Base-by-base conservation (phyloP, 306 rosid genomes). In the Spatholobus suberectus region DNA sequence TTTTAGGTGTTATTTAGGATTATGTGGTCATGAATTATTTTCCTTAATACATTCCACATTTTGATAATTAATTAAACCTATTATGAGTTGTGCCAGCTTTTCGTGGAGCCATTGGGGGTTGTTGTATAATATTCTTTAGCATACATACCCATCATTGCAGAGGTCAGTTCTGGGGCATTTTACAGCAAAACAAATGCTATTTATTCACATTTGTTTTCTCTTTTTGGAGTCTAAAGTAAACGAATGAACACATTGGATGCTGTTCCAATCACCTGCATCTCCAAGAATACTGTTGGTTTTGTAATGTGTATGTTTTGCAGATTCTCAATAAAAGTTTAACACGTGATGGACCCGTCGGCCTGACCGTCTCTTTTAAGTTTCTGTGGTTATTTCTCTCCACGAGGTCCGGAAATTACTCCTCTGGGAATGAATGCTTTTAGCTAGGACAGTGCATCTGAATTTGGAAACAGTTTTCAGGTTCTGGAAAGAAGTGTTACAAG, bases 161-260 rank as follows among this genome's bases (percentile, higher is more conserved):
- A 57, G 72, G 57, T 73, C 51, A 62, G 72, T 75, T 67, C n/a
- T 62, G 8, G 69, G 46, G 35, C 34, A 14, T 46, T 46, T 84
- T 75, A 11, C 37, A 59, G 46, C 77, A 51, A 65, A 59, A 57
- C 77, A 51, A 65, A 10, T 66, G 21, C 32, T 70, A 10, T 59
- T 72, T 34, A 9, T 38, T 12, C 58, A 17, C 21, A 11, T 41
- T 6, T 13, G 27, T 66, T 63, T 38, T 54, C 8, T 20, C 4
- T 7, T 58, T 41, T 12, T 40, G 74, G 51, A 18, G 21, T 57
- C 15, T 13, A 6, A 29, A 61, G 38, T 26, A 24, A 26, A 35
- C 2, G 20, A 32, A 17, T 63, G 27, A 63, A 10, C 44, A 47
- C 89, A 81, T 88, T 37, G 89, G 88, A 86, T 84, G 86, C 89